These are phyloP conservation scores for Leonotis leonurus DNA, from an alignment of 257 asterid species.

Conservation along the genomic window DNA sequence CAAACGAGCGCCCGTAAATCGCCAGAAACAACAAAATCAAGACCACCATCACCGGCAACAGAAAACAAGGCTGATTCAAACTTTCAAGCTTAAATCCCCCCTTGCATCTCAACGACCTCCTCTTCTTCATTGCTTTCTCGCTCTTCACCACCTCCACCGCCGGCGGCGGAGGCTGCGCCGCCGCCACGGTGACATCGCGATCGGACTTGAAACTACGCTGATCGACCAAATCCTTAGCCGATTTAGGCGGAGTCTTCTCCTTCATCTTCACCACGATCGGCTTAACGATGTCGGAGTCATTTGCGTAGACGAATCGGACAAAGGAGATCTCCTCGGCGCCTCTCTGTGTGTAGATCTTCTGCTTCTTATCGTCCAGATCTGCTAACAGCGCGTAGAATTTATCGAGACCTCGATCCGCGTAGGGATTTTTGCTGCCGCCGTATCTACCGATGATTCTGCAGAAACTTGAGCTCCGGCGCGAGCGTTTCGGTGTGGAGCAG, in stretches of 20 bases:
- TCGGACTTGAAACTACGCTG: neutral
- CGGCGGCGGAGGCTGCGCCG: neutral
- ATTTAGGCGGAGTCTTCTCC: slow-evolving; percentile 2
- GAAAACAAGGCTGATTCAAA: slow-evolving; percentile 22
- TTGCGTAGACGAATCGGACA: slow-evolving; percentile 47
- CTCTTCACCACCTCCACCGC: neutral
- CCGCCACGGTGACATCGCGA: too few relatives aligned
- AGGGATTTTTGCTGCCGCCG: slow-evolving; percentile 40
- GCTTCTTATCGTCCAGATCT: slow-evolving; percentile 39
- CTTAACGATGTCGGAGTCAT: slow-evolving; percentile 28
- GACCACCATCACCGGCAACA: slow-evolving; percentile 29
- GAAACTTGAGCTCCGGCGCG: slow-evolving; percentile 25
- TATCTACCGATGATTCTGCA: slow-evolving; percentile 27
- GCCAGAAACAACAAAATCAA: slow-evolving; percentile 37
- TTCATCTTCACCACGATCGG: slow-evolving; percentile 44
- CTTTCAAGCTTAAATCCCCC: slow-evolving; percentile 18
- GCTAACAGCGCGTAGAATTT: slow-evolving; percentile 49
- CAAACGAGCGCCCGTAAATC: slow-evolving; percentile 42
- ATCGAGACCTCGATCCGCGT: slow-evolving; percentile 41
- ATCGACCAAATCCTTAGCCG: neutral
- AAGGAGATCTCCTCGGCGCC: slow-evolving; percentile 46
- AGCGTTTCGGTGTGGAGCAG: slow-evolving; percentile 40
- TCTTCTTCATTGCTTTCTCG: slow-evolving; percentile 11
- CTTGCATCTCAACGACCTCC: slow-evolving; percentile 12
- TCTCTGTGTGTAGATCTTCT: slow-evolving; percentile 35